These are phyloP conservation scores for Cornus kousa DNA, from an alignment of 148 eudicot genomes.

Conservation along the genomic window DNA sequence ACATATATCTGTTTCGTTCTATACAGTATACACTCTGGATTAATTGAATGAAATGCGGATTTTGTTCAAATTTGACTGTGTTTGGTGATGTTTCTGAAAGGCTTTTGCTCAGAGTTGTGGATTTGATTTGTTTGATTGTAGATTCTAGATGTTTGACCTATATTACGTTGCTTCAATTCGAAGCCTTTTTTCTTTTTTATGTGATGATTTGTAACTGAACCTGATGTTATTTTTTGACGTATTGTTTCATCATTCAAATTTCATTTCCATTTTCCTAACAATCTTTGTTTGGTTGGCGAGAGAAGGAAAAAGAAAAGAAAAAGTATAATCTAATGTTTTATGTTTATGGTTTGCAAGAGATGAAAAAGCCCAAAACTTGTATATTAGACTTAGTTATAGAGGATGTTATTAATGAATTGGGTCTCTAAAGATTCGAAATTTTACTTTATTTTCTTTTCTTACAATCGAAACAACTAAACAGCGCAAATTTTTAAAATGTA, in stretches of 20 bases:
- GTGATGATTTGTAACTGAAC: neutral
- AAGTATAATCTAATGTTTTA: neutral
- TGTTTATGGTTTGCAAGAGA: neutral
- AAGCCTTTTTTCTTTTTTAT: neutral
- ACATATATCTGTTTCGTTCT: too few species aligned
- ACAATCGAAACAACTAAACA: neutral
- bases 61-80: neutral
- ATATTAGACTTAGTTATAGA: neutral
- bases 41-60: neutral
- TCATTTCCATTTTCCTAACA: neutral
- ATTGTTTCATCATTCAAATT: neutral
- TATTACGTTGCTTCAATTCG: slow-evolving; percentile 4
- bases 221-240: neutral
- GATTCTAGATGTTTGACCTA: slow-evolving; percentile 2
- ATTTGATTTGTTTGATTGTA: neutral
- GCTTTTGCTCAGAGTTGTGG: slow-evolving; percentile 1
- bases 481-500: too few species aligned
- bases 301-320: neutral
- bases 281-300: neutral
- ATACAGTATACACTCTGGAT: neutral
- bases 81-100: neutral
- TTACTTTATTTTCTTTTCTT: neutral
- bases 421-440: neutral
- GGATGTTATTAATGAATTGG: neutral
- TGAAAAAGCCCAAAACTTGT: neutral